Base-by-base conservation (phyloP, 2,329 filamentous ascomycete species). In the Capronia americana region DNA sequence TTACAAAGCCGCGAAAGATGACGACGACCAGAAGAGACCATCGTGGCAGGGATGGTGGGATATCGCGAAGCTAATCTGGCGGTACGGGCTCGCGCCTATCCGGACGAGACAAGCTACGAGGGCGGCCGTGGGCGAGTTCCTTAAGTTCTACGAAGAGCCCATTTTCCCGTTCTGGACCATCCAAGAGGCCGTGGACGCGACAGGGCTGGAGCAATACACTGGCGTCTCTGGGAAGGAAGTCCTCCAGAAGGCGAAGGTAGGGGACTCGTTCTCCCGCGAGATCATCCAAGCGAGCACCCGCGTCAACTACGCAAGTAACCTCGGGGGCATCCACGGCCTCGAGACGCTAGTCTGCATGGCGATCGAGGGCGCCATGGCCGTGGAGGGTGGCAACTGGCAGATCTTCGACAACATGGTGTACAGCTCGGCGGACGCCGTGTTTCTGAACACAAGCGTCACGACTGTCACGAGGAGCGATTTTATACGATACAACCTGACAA, bases 321-420 rank as follows among this genome's bases (percentile, higher is more conserved):
- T 98, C 12, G 86, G 83, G n/a, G 82, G 88, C 41, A 95, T 98
- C 56, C 93, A 98, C 74, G 95, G 92, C 0, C 80, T 99, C 0
- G 92, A 96, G 74, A 88, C 93, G 1, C 92, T 97, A 90, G 90
- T 96, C 1, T 94, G 93, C 51, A 92, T 98, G 88, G 91, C 93
- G 1, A 91, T 93, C 0, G 90, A 94, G 60, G 93, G 92, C 6
- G 92, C 93, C 0, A 87, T 93, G 76, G 83, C 90, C 20, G 86
- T 98, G 0, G 79, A 86, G 14, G 93, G 93, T 6, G 95, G 95
- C 1, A 99, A 98, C 77, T 98, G 93, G 93, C 88, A 87, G 73
- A 97, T 99, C 62, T 99, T 99, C 75, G 85, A 89, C n/a, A 81
- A 84, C 53, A 96, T 97, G 90, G 81, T 94, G 1, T 82, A 86